Percentiles rank a stretch among this genome's conserved stretches.
These are phyloP conservation scores for grape (Vitis vinifera) DNA, from an alignment of 164 flowering plant species.

Conservation along the genomic window DNA sequence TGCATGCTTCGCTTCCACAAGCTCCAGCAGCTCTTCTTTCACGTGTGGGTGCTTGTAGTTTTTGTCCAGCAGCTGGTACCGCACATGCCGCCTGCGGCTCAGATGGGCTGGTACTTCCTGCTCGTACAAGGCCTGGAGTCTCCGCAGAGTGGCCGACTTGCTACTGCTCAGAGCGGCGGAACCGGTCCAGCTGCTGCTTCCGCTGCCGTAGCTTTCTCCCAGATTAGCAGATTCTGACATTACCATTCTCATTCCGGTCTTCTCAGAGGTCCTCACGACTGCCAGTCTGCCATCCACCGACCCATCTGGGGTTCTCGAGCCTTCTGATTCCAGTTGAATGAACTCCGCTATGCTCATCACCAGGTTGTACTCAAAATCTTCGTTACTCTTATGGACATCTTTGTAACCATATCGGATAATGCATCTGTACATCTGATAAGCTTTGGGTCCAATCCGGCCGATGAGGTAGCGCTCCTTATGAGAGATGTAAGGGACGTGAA, in stretches of 20 bases:
- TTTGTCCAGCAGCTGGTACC: conserved; percentile 36
- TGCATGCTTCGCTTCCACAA: conserved; percentile 60
- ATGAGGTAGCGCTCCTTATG: conserved; percentile 62
- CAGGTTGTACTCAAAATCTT: conserved; percentile 53
- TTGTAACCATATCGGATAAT: conserved; percentile 74
- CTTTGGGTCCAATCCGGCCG: conserved; percentile 69
- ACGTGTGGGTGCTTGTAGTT: conserved; percentile 35
- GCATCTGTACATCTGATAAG: conserved; percentile 69
- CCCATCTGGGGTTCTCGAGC: conserved; percentile 28
- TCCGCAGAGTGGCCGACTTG: conserved; percentile 44
- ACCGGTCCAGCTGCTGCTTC: conserved; percentile 13
- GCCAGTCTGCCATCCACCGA: conserved; percentile 56
- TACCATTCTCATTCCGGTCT: conserved; percentile 42
- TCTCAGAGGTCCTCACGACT: conserved; percentile 50
- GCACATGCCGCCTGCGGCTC: conserved; percentile 26
- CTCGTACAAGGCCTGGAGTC: conserved; percentile 39
- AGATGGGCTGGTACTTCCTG: conserved; percentile 36
- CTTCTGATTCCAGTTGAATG: conserved; percentile 68
- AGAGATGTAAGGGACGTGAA: conserved; percentile 53
- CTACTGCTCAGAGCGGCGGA: conserved; percentile 27
- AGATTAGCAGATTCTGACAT: conserved; percentile 21
- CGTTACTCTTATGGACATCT: conserved; percentile 44
- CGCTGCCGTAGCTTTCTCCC: conserved; percentile 10
- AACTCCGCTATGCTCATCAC: conserved; percentile 71
- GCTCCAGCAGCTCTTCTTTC: conserved; percentile 60